Evolutionary conservation across 2,329 filamentous ascomycete species (phyloP).

Genomic region (Botrytis paeoniae): DNA sequence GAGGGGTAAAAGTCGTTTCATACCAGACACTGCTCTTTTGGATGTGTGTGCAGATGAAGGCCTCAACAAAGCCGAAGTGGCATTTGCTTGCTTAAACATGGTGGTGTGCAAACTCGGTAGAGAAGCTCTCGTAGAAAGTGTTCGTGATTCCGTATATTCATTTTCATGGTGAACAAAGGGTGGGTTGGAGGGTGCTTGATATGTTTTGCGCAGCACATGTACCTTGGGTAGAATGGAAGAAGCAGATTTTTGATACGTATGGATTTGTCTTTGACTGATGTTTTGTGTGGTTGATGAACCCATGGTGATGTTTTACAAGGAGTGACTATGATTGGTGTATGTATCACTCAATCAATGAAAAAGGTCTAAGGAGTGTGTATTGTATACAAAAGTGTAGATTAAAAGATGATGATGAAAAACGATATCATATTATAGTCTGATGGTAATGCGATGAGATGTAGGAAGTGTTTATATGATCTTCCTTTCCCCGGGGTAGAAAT

Average conservation of each 20-base stretch:
- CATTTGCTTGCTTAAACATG: slow-evolving; percentile 17
- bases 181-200: slow-evolving; percentile 19
- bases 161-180: slow-evolving; percentile 14
- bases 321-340: neutral
- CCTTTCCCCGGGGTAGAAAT: neutral
- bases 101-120: slow-evolving; percentile 18
- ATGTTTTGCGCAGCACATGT: slow-evolving; percentile 22
- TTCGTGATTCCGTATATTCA: slow-evolving; percentile 14
- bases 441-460: neutral
- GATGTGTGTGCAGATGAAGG: slow-evolving; percentile 16
- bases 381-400: neutral
- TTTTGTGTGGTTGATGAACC: neutral
- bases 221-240: slow-evolving; percentile 9
- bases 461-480: slow-evolving; percentile 9
- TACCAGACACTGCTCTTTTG: slow-evolving; percentile 30
- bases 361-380: neutral
- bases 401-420: slow-evolving; percentile 11
- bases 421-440: slow-evolving; percentile 16
- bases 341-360: neutral
- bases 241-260: slow-evolving; percentile 9
- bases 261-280: slow-evolving; percentile 19
- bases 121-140: slow-evolving; percentile 14
- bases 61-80: neutral
- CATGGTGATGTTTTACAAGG: slow-evolving; percentile 16
- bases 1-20: slow-evolving; percentile 32